These are phyloP conservation scores for Thermoascus crustaceus DNA, from an alignment of 2,329 filamentous ascomycete genomes.

Conservation along the genomic window DNA sequence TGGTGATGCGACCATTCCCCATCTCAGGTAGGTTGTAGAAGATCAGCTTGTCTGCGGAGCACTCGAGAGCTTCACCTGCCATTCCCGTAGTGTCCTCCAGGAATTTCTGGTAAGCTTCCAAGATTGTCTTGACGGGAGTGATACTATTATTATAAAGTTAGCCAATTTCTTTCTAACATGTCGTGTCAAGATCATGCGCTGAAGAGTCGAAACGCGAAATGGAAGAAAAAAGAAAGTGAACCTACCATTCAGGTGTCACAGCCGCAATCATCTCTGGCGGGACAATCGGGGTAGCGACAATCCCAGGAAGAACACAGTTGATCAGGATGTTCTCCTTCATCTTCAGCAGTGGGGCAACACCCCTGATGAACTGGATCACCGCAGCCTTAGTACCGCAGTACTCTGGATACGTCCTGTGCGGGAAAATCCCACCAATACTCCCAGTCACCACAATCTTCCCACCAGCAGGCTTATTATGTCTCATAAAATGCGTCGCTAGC, in stretches of 20 bases:
- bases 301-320: constrained; percentile 43
- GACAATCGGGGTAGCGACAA: constrained; percentile 40
- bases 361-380: constrained; percentile 35
- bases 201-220: not conserved
- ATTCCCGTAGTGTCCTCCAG: constrained; percentile 37
- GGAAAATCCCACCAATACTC: constrained; percentile 38
- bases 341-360: constrained; percentile 32
- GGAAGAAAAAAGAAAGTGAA: constrained; percentile 1
- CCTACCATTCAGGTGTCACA: constrained; percentile 20
- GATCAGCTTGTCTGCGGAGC: constrained; percentile 35
- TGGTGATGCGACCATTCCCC: constrained; percentile 36
- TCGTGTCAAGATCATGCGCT: not conserved
- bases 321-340: constrained; percentile 42
- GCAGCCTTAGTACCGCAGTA: constrained; percentile 47
- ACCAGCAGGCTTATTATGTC: constrained; percentile 37
- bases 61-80: constrained; percentile 40
- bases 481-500: constrained; percentile 47
- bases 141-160: constrained; percentile 13
- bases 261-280: constrained; percentile 38
- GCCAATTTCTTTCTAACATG: not conserved
- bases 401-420: constrained; percentile 39
- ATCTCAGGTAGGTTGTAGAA: constrained; percentile 29
- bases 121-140: constrained; percentile 38
- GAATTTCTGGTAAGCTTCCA: constrained; percentile 40
- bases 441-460: constrained; percentile 40